phyloP scores from a whole-genome alignment of 164 flowering plant genomes.

The Liquidambar formosana region DNA sequence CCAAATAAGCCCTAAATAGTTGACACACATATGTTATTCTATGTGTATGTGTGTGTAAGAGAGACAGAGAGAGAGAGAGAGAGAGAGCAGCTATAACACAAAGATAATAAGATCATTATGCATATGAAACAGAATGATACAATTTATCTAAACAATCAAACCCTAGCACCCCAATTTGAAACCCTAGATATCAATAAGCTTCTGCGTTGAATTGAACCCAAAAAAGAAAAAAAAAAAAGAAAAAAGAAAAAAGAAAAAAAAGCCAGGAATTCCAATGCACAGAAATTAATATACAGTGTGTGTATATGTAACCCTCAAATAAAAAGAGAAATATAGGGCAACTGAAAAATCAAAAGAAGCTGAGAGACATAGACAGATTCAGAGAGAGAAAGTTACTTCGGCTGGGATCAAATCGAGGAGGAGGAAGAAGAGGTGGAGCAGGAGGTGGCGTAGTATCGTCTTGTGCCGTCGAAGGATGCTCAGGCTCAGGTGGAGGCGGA shows the following conservation, averaged over 20 bases:
- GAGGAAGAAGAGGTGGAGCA: background rate
- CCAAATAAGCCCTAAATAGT: too few species aligned
- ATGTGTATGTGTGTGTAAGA: too few species aligned
- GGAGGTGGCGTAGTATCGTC: conserved; percentile 1
- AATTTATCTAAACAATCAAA: background rate
- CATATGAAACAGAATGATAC: background rate
- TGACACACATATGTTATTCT: too few species aligned
- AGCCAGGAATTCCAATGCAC: background rate
- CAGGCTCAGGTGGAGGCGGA: background rate
- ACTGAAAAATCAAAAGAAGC: background rate
- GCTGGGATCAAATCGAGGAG: conserved; percentile 41
- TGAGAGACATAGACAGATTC: too few species aligned
- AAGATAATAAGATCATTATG: background rate
- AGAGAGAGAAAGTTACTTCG: conserved; percentile 30
- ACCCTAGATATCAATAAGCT: too few species aligned
- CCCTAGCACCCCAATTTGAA: background rate
- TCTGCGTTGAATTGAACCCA: background rate
- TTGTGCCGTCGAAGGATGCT: background rate
- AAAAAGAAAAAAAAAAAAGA: background rate
- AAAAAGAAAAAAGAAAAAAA: background rate
- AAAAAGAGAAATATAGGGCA: background rate
- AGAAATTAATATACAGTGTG: background rate
- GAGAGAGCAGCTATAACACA: background rate
- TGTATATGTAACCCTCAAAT: background rate
- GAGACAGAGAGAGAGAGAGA: too few species aligned